Conservation (phyloP, 352 stramenopile species). For the Globisporangium viniferum region DNA sequence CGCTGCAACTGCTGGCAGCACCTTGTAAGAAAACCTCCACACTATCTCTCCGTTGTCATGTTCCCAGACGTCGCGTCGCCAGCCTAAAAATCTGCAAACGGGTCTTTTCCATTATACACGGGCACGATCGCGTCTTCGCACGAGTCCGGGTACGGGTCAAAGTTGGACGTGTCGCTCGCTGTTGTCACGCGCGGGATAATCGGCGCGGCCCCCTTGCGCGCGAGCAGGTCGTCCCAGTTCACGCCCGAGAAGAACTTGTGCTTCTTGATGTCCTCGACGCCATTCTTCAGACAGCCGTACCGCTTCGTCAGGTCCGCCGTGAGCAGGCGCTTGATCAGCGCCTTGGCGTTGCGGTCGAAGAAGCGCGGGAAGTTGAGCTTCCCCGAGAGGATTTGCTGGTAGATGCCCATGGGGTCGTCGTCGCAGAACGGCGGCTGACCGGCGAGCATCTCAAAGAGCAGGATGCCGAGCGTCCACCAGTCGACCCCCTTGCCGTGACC, state of each 20-base stretch:
- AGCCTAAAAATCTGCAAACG: slow-evolving; percentile 90
- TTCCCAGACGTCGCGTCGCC: neutral
- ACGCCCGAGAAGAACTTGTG: slow-evolving; percentile 95
- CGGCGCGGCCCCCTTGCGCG: slow-evolving; percentile 86
- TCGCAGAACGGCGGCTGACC: slow-evolving; percentile 96
- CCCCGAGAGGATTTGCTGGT: slow-evolving; percentile 93
- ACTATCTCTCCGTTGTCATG: neutral
- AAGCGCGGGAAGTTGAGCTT: slow-evolving; percentile 95
- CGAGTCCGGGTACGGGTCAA: slow-evolving; percentile 95
- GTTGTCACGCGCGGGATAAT: slow-evolving; percentile 92
- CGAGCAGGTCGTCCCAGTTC: slow-evolving; percentile 90
- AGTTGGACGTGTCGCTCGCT: slow-evolving; percentile 95
- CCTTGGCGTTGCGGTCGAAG: slow-evolving; percentile 95
- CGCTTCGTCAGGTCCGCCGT: slow-evolving; percentile 95
- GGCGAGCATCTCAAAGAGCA: slow-evolving; percentile 98
- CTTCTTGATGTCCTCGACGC: slow-evolving; percentile 95
- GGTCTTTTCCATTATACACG: slow-evolving; percentile 92
- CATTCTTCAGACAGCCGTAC: slow-evolving; percentile 95
- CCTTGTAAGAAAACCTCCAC: neutral
- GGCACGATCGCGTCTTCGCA: slow-evolving; percentile 88
- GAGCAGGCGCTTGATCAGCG: slow-evolving; percentile 96
- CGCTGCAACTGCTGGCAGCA: neutral
- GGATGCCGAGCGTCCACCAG: slow-evolving; percentile 96
- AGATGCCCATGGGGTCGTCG: slow-evolving; percentile 96
- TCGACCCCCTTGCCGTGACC: slow-evolving; percentile 90